phyloP scores from a whole-genome alignment of 805 yeast species.

The Spathaspora hagerdaliae region DNA sequence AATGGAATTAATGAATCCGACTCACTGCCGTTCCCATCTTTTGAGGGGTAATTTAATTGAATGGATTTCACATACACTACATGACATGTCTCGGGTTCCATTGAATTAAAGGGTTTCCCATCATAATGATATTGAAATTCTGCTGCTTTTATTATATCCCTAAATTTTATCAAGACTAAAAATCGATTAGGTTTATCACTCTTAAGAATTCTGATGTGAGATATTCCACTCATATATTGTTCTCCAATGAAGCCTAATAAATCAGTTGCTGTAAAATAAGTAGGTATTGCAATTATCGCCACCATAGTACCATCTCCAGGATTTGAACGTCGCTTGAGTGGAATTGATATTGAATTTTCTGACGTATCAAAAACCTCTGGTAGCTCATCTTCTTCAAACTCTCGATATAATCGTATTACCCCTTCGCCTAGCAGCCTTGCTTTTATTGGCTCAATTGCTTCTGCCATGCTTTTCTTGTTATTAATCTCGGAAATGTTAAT shows the following conservation, averaged over 20 bases:
- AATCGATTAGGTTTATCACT: constrained; percentile 66
- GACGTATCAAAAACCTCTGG: neutral
- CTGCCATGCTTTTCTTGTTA: constrained; percentile 12
- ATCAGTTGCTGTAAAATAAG: constrained; percentile 83
- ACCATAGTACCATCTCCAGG: constrained; percentile 62
- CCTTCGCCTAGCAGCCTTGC: constrained; percentile 74
- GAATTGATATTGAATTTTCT: neutral
- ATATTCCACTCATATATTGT: constrained; percentile 45
- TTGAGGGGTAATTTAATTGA: constrained; percentile 26
- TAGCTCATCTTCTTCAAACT: constrained; percentile 32
- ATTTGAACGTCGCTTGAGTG: neutral
- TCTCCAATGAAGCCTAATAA: constrained; percentile 78
- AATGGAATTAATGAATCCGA: constrained; percentile 51
- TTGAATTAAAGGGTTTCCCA: constrained; percentile 73
- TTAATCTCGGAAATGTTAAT: constrained; percentile 17
- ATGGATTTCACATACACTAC: constrained; percentile 67
- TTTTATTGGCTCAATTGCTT: constrained; percentile 45
- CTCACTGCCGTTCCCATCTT: constrained; percentile 9
- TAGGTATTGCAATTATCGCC: constrained; percentile 81
- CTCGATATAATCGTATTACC: constrained; percentile 62
- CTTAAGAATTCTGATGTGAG: constrained; percentile 71
- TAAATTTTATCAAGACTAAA: constrained; percentile 75
- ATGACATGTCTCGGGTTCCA: constrained; percentile 87
- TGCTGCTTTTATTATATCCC: constrained; percentile 50
- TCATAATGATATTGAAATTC: constrained; percentile 62